Conservation (phyloP, 768 basidiomycete species). For the Pleurotus tuber-regium region DNA sequence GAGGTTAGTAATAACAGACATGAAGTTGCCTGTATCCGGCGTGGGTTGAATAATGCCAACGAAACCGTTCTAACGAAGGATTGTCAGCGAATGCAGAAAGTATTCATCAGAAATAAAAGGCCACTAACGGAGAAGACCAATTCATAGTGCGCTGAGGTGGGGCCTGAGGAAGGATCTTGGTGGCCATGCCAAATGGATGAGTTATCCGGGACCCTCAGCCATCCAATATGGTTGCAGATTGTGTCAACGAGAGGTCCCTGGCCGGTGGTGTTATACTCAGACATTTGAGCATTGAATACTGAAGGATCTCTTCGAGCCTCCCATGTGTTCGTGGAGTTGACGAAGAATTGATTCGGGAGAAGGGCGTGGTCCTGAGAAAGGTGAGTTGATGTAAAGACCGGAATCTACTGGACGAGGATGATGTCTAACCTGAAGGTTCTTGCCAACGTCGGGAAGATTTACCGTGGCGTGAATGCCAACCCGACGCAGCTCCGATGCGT, state of each 20-base stretch:
- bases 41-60: constrained; percentile 11
- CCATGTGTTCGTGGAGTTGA: constrained; percentile 19
- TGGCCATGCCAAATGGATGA: constrained; percentile 15
- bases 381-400: too few relatives aligned
- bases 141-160: constrained; percentile 28
- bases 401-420: too few relatives aligned
- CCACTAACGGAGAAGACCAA: constrained; percentile 22
- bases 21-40: constrained; percentile 19
- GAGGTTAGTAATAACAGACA: constrained; percentile 19
- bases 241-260: constrained; percentile 25
- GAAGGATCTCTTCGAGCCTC: constrained; percentile 15
- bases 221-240: constrained; percentile 21
- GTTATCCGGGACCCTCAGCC: constrained; percentile 25
- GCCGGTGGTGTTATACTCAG: constrained; percentile 20
- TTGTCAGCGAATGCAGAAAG: neutral
- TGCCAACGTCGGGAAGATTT: constrained; percentile 1
- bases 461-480: neutral
- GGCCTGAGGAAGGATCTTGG: constrained; percentile 28
- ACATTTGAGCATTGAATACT: constrained; percentile 10
- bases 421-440: constrained; percentile 1
- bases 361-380: constrained; percentile 14
- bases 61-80: constrained; percentile 14
- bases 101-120: neutral
- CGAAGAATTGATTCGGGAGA: constrained; percentile 18
- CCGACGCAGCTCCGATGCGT: neutral